phyloP scores from a whole-genome alignment of 495 filamentous ascomycete species.

The Lasiosphaeria hispida region DNA sequence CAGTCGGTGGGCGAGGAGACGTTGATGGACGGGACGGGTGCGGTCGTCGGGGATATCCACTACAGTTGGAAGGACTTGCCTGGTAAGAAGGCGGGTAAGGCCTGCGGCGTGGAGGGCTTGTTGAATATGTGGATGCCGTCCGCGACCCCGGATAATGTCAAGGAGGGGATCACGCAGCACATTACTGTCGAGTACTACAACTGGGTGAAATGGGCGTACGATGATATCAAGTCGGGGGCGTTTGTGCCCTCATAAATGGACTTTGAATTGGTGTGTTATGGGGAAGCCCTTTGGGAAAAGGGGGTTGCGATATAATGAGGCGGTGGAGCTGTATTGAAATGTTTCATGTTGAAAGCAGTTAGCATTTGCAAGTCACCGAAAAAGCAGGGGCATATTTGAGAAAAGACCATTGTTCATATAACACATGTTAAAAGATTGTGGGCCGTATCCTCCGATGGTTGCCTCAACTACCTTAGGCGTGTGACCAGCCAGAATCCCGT shows the following conservation, averaged over 20 bases:
- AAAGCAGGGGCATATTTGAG: no score
- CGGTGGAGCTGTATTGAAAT: no score
- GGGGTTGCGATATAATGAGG: neutral
- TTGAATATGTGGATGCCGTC: constrained; percentile 24
- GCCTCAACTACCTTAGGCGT: no score
- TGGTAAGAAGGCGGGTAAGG: neutral
- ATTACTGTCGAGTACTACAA: constrained; percentile 26
- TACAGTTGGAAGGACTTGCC: constrained; percentile 22
- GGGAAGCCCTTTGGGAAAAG: neutral
- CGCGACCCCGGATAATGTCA: constrained; percentile 15
- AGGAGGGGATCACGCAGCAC: constrained; percentile 19
- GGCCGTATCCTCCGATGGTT: no score
- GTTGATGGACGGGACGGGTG: constrained; percentile 16
- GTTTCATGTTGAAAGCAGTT: no score
- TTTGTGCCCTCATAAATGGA: constrained; percentile 6
- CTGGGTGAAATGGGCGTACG: constrained; percentile 23
- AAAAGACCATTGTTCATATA: no score
- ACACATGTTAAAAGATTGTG: no score
- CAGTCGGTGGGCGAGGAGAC: constrained; percentile 15
- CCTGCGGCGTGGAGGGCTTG: constrained; percentile 21
- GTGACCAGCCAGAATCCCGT: no score
- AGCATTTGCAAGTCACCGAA: no score
- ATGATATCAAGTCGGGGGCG: constrained; percentile 13
- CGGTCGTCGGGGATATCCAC: constrained; percentile 19
- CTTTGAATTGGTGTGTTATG: neutral